These are phyloP conservation scores for Trypanosoma caninum DNA, from an alignment of 208 protist genomes.

Conservation along the genomic window DNA sequence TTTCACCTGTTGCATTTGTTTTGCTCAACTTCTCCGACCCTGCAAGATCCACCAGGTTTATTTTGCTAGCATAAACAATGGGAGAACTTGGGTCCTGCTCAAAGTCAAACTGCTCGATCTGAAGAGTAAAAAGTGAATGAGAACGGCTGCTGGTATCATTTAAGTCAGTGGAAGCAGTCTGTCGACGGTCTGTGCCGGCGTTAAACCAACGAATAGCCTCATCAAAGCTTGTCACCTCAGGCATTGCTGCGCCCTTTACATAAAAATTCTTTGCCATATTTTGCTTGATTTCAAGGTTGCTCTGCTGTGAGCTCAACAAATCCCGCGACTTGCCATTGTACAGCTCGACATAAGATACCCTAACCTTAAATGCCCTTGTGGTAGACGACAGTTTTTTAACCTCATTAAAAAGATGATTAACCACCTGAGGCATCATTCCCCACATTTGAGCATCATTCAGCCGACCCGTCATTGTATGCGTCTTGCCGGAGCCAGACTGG, in stretches of 20 bases:
- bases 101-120: slow-evolving; percentile 85
- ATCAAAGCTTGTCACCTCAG: slow-evolving; percentile 81
- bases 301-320: slow-evolving; percentile 73
- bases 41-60: slow-evolving; percentile 95
- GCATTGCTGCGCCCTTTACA: slow-evolving; percentile 88
- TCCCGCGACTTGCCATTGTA: slow-evolving; percentile 92
- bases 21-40: slow-evolving; percentile 92
- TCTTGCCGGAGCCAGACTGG: slow-evolving; percentile 92
- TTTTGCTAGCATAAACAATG: slow-evolving; percentile 86
- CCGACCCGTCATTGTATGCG: slow-evolving; percentile 90
- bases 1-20: slow-evolving; percentile 92
- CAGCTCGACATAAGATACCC: slow-evolving; percentile 87
- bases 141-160: slow-evolving; percentile 90
- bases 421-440: slow-evolving; percentile 91
- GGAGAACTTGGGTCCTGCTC: slow-evolving; percentile 81
- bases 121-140: slow-evolving; percentile 90
- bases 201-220: slow-evolving; percentile 88
- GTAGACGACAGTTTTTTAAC: slow-evolving; percentile 79
- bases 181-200: slow-evolving; percentile 78
- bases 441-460: slow-evolving; percentile 66
- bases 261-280: slow-evolving; percentile 92
- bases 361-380: slow-evolving; percentile 87
- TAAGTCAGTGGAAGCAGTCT: slow-evolving; percentile 89
- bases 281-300: slow-evolving; percentile 89
- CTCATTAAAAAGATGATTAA: slow-evolving; percentile 85